Base-by-base conservation (phyloP, 2,329 filamentous ascomycete species). In the Ascochyta pisi region DNA sequence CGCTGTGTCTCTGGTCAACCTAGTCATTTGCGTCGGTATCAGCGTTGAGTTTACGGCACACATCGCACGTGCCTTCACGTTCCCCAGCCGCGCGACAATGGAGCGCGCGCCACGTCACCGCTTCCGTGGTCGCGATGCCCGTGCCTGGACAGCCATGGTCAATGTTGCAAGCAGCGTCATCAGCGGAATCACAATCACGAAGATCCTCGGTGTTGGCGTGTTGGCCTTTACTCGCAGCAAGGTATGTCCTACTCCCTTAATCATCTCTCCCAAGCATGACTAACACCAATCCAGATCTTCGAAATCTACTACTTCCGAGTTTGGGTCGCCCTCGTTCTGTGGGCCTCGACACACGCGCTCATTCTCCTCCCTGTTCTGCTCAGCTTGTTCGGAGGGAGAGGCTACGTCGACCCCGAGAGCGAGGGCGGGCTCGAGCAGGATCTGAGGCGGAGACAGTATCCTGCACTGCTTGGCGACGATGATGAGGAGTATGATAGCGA, bases 241-340 rank as follows among this genome's bases (percentile, higher is more conserved):
- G 64, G 72, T 73, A 68, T 41, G 67, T 19, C 19, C 60, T 19
- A 16, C 40, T 29, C 29, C 31, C 27, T 19, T 6, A 27, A 4
- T 35, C 15, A 16, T 43, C 29, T 39, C 13, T 24, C 35, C 22
- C 6, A 3, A 31, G 6, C 5, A 26, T 26, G 8, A 27, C 19
- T 42, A 24, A 29, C 16, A 27, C 26, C 19, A n/a, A 37, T 8
- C n/a, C 51, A 75, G 85, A 99, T 99, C 71, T 99, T 99, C 69
- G 96, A 99, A 80, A 92, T 99, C 54, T 99, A 99, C 79, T 99
- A 99, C 78, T 99, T 99, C 83, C 86, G 95, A 39, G 90, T 99
- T 39, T 99, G 95, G 95, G 81, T 97, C 16, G 89, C 93, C 6
- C 84, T 99, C 50, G 93, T 99, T 10, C 75, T 96, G 9, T 94